A percentile compares a stretch with the other conserved stretches of the same genome.
Evolutionary conservation across 2,329 filamentous ascomycete species (phyloP).

Genomic region (Emmonsiellopsis sp.): DNA sequence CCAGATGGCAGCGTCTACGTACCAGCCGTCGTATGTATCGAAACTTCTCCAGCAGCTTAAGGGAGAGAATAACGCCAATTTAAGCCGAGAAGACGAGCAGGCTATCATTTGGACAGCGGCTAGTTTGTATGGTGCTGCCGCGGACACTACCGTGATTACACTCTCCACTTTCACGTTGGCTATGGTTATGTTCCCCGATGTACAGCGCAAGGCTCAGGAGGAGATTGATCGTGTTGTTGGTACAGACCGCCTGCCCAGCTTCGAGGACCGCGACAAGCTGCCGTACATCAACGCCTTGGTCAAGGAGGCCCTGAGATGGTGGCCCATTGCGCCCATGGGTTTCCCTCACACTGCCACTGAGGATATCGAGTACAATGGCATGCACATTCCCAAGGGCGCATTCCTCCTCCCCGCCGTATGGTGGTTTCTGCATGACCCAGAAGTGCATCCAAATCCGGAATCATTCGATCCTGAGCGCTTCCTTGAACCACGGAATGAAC

Average conservation of each 20-base stretch:
- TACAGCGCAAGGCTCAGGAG: constrained; percentile 42
- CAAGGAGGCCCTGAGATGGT: constrained; percentile 30
- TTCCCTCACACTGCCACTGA: constrained; percentile 20
- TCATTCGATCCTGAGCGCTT: constrained; percentile 37
- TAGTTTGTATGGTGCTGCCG: constrained; percentile 2
- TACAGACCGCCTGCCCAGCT: constrained; percentile 21
- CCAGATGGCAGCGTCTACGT: neutral
- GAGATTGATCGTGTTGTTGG: constrained; percentile 34
- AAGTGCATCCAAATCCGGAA: constrained; percentile 26
- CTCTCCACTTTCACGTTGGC: constrained; percentile 39
- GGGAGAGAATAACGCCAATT: neutral
- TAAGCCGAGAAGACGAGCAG: constrained; percentile 1
- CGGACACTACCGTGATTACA: constrained; percentile 4
- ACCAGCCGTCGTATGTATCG: constrained; percentile 2
- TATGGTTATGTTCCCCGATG: constrained; percentile 42
- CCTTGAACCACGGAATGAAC: constrained; percentile 23
- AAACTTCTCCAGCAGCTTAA: constrained; percentile 2
- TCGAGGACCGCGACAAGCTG: constrained; percentile 27
- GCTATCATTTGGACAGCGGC: constrained; percentile 6
- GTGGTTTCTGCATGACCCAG: constrained; percentile 32
- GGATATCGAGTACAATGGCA: constrained; percentile 17
- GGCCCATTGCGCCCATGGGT: constrained; percentile 24
- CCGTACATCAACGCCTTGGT: constrained; percentile 31
- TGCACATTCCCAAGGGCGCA: constrained; percentile 27
- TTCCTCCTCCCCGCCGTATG: constrained; percentile 29